Evolutionary conservation across 2,329 filamentous ascomycete species (phyloP).

Genomic region (Dryadomyces quercus-mongolicae): DNA sequence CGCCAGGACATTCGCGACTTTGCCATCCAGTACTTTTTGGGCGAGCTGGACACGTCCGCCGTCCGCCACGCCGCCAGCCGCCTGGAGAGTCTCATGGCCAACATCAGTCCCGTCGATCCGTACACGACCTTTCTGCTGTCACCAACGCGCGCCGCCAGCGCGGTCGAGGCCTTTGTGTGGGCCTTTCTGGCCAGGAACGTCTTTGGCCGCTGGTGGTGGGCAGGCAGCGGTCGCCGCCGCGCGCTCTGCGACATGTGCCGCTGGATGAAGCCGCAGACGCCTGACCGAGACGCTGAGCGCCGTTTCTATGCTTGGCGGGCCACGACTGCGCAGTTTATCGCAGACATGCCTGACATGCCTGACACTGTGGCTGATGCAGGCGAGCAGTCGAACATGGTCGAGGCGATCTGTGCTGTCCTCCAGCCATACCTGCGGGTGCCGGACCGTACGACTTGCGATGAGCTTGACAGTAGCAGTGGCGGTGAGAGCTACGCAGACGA

Average conservation of each 20-base stretch:
- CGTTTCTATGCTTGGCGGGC: slow-evolving; percentile 8
- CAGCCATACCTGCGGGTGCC: not conserved
- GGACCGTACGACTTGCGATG: too few species aligned
- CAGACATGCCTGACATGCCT: not conserved
- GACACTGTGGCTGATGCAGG: not conserved
- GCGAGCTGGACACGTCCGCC: not conserved
- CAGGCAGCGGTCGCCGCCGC: slow-evolving; percentile 1
- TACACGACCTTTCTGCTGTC: slow-evolving; percentile 2
- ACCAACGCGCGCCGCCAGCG: slow-evolving; percentile 3
- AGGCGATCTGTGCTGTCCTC: not conserved
- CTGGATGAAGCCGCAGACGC: not conserved
- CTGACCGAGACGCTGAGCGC: slow-evolving; percentile 6
- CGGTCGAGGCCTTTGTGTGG: slow-evolving; percentile 6
- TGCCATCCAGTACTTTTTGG: slow-evolving; percentile 5
- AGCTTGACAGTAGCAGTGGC: too few species aligned
- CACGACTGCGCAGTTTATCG: slow-evolving; percentile 4
- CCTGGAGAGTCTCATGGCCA: not conserved
- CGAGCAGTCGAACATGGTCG: not conserved
- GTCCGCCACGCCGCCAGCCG: too few species aligned
- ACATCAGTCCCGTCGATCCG: slow-evolving; percentile 3
- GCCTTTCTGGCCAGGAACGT: slow-evolving; percentile 1
- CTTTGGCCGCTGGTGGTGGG: slow-evolving; percentile 8
- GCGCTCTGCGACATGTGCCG: not conserved
- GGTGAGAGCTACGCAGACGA: slow-evolving; percentile 1
- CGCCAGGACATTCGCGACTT: slow-evolving; percentile 9